These are phyloP conservation scores for Gossypium ekmanianum DNA, from an alignment of 345 rosid genomes.

Conservation along the genomic window DNA sequence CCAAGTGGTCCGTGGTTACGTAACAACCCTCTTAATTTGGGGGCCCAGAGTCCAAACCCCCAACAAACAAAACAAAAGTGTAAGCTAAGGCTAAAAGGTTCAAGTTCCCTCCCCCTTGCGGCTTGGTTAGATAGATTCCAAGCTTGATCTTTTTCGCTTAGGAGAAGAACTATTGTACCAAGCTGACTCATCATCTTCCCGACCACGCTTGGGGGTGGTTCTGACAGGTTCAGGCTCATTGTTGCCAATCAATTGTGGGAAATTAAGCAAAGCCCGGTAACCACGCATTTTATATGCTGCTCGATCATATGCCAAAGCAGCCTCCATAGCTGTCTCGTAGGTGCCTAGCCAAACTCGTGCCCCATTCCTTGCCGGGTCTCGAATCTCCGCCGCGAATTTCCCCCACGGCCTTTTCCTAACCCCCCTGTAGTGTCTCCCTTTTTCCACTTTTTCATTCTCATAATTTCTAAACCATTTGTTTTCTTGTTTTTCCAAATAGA, in stretches of 20 bases:
- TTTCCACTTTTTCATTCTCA: background rate
- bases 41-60: too few relatives aligned
- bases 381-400: slow-evolving; percentile 67
- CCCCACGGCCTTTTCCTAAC: slow-evolving; percentile 81
- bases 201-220: slow-evolving; percentile 59
- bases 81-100: too few relatives aligned
- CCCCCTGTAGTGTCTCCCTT: slow-evolving; percentile 60
- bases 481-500: too few relatives aligned
- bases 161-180: slow-evolving; percentile 7
- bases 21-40: too few relatives aligned
- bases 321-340: slow-evolving; percentile 62
- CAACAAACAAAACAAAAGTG: too few relatives aligned
- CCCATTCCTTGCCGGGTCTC: slow-evolving; percentile 64
- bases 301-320: slow-evolving; percentile 67
- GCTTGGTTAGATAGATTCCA: slow-evolving; percentile 14
- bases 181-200: slow-evolving; percentile 18
- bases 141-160: slow-evolving; percentile 30
- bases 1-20: too few relatives aligned
- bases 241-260: slow-evolving; percentile 51
- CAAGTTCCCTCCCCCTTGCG: background rate
- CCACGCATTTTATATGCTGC: slow-evolving; percentile 66
- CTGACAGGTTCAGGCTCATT: slow-evolving; percentile 68
- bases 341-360: slow-evolving; percentile 72
- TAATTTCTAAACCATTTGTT: background rate
- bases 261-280: slow-evolving; percentile 56